A percentile compares a stretch with the other conserved stretches of the same genome.
phyloP scores from a whole-genome alignment of 306 rosid species.

The Quercus alba region DNA sequence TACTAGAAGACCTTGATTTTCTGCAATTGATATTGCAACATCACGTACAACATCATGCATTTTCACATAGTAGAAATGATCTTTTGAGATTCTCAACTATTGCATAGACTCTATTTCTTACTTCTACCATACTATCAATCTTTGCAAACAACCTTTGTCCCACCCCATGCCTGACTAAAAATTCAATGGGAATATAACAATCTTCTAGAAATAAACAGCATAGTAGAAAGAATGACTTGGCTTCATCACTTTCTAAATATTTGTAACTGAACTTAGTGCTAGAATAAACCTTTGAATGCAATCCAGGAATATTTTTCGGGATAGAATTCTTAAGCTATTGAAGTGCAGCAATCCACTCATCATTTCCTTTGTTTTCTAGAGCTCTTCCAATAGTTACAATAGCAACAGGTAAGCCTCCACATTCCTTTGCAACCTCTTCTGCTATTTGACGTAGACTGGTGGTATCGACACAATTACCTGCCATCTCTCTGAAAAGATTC shows the following conservation, averaged over 20 bases:
- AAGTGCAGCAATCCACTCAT: constrained; percentile 23
- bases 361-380: not conserved
- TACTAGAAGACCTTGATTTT: not conserved
- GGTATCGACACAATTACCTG: not conserved
- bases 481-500: constrained; percentile 17
- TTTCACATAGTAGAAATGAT: constrained; percentile 5
- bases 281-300: not conserved
- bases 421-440: constrained; percentile 21
- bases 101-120: constrained; percentile 17
- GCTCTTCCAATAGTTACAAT: constrained; percentile 32
- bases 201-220: constrained; percentile 30
- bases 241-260: constrained; percentile 13
- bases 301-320: no score
- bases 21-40: not conserved
- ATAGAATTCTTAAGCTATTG: constrained; percentile 2
- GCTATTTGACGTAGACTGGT: not conserved
- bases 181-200: constrained; percentile 7
- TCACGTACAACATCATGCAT: not conserved
- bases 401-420: constrained; percentile 41
- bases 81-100: constrained; percentile 18
- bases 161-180: constrained; percentile 9
- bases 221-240: constrained; percentile 7
- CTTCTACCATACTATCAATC: not conserved
- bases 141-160: constrained; percentile 15
- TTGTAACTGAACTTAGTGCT: constrained; percentile 8